Conservation (phyloP, 2,329 filamentous ascomycete genomes). For the Beauveria asiatica region DNA sequence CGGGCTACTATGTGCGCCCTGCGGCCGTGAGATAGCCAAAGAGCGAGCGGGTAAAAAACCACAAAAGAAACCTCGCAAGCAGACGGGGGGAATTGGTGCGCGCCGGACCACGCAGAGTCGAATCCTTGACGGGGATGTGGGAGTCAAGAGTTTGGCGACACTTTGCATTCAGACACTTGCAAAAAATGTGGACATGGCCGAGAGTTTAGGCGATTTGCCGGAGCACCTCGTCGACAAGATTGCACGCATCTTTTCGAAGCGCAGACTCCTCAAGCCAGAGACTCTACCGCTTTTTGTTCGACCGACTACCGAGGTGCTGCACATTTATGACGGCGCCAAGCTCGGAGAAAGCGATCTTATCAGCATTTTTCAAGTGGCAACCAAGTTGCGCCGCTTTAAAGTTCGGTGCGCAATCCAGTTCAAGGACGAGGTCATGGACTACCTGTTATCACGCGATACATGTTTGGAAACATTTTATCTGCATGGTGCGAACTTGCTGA, state of each 20-base stretch:
- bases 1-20: constrained; percentile 75
- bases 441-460: constrained; percentile 64
- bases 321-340: constrained; percentile 52
- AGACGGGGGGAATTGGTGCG: constrained; percentile 44
- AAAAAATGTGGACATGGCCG: constrained; percentile 53
- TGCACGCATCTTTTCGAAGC: constrained; percentile 51
- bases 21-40: constrained; percentile 65
- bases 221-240: constrained; percentile 48
- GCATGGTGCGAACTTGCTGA: constrained; percentile 76
- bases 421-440: constrained; percentile 76
- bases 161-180: constrained; percentile 55
- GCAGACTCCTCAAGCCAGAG: constrained; percentile 43
- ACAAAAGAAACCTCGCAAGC: constrained; percentile 39
- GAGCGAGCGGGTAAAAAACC: constrained; percentile 38
- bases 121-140: constrained; percentile 67
- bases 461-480: constrained; percentile 67
- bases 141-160: constrained; percentile 59
- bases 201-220: constrained; percentile 53
- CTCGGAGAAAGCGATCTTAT: constrained; percentile 70
- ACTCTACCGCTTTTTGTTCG: constrained; percentile 51
- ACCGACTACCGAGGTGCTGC: constrained; percentile 40
- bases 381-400: constrained; percentile 61
- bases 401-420: constrained; percentile 83
- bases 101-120: constrained; percentile 76
- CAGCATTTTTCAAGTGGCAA: constrained; percentile 68